Evolutionary conservation across 805 yeast species (phyloP), one percentile per base, ranked within the genome.

Genomic region (Wickerhamiella hasegawae): DNA sequence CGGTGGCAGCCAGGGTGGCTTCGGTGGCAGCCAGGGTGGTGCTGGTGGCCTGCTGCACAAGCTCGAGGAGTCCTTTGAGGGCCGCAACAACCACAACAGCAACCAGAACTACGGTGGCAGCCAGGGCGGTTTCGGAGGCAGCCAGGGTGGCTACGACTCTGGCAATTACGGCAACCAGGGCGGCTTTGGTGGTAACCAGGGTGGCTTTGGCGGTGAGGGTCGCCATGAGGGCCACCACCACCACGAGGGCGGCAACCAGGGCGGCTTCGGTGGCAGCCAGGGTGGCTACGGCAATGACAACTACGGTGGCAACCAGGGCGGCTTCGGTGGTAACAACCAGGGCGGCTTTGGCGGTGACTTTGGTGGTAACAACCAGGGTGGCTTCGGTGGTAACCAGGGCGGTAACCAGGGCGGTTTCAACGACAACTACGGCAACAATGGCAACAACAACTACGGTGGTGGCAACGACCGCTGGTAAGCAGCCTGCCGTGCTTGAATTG

Each of bases 31-130:
- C 20, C 16, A 28, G 32, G 33, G 42, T n/a, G 32, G 32, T 30
- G 22, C 17, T 36, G 37, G 40, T 29, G 33, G 36, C 36, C 17
- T n/a, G 16, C 15, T 19, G 11, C 9, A n/a, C 31, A 9, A 40
- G 48, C 45, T 11, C 25, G 22, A 62, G n/a, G n/a, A n/a, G n/a
- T n/a, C 58, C 33, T 49, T 56, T 29, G 48, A 51, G 18, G 45
- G 45, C 36, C 40, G 39, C 41, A 5, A 20, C 32, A 5, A 36
- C 29, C 21, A 39, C 40, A 21, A 34, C 35, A 30, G 39, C 30
- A 36, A 37, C 36, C 23, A 40, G 15, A 15, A 31, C 34, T 33
- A 40, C 21, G 30, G 31, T 27, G 18, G 18, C 23, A 6, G 24
- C 36, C 11, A n/a, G n/a, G n/a, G n/a, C n/a, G n/a, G n/a, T n/a